Evolutionary conservation across 345 rosid genomes (phyloP).

Genomic region (Cardamine occulta): DNA sequence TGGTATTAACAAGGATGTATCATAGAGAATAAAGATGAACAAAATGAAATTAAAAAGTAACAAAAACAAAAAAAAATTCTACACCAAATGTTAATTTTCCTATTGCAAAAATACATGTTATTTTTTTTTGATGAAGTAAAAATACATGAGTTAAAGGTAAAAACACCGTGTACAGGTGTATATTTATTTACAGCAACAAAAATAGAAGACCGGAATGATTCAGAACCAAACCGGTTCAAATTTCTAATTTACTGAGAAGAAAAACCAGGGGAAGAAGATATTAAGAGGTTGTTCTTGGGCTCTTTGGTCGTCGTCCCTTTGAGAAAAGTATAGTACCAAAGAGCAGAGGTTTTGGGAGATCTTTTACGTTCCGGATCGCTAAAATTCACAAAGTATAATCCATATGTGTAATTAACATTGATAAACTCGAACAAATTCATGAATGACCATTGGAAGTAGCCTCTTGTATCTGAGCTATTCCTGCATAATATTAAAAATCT

Average conservation of each 20-base stretch:
- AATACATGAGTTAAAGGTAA: too few relatives aligned
- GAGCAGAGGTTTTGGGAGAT: conserved; percentile 33
- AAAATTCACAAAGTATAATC: background rate
- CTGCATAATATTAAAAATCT: background rate
- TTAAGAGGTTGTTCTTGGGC: background rate
- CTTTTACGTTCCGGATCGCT: background rate
- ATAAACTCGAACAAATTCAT: background rate
- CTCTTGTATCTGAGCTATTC: background rate
- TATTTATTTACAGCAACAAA: too few relatives aligned
- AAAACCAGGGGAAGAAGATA: conserved; percentile 18
- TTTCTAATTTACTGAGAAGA: conserved; percentile 3
- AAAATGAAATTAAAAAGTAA: too few relatives aligned
- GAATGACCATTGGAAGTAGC: background rate
- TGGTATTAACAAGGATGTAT: too few relatives aligned
- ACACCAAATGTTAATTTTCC: too few relatives aligned
- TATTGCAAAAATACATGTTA: too few relatives aligned
- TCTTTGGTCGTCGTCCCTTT: conserved; percentile 35
- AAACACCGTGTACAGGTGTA: too few relatives aligned
- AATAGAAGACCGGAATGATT: background rate
- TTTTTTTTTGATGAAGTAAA: too few relatives aligned
- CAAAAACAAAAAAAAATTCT: too few relatives aligned
- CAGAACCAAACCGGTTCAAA: too few relatives aligned
- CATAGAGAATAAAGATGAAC: too few relatives aligned
- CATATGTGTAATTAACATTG: background rate
- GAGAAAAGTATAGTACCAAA: conserved; percentile 53